Evolutionary conservation across 2,329 filamentous ascomycete genomes (phyloP), one percentile per base, ranked within the genome.

Genomic region (Beauveria sp.): DNA sequence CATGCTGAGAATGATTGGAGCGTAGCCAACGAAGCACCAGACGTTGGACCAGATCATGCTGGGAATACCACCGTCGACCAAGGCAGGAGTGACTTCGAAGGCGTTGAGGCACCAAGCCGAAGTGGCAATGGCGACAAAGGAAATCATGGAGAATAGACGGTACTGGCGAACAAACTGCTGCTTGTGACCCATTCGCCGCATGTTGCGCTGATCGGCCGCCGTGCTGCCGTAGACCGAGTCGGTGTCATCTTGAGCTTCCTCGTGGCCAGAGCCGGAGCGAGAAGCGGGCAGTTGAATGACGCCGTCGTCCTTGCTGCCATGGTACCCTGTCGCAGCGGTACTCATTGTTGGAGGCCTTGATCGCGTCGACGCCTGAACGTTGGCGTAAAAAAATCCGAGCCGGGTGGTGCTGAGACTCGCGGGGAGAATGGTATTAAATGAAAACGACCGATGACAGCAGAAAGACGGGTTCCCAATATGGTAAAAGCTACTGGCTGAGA

Each of bases 1-100:
- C 64, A 67, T 67, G 46, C 62, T 65, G n/a, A 65, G 50, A 28
- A 57, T 54, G 18, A 65, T n/a, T 22, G 63, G 62, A 14, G 34
- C 16, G 28, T 54, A 65, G 22, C 58, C 53, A 5, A 60, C 14
- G 18, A 52, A 56, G 52, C 45, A 57, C 60, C 60, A 62, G 26
- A 62, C 40, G 20, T 52, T 57, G 40, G 61, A 63, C 43, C 45
- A 64, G 12, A 63, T 51, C 56, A 63, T 54, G 46, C 38, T 53
- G 12, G 63, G 61, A 4, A 56, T 40, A 5, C 63, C 63, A 20
- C 63, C 63, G 31, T 64, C 43, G n/a, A 56, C 38, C 31, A 62
- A 31, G 2, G 60, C 60, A 6, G 63, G 63, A 8, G 56, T 64
- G 38, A 52, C 38, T 5, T 5, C 28, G 24, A 64, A 64, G 2